A percentile compares a stretch with the other conserved stretches of the same genome.
Evolutionary conservation across 164 flowering plant species (phyloP).

Genomic region (Taxillus chinensis): DNA sequence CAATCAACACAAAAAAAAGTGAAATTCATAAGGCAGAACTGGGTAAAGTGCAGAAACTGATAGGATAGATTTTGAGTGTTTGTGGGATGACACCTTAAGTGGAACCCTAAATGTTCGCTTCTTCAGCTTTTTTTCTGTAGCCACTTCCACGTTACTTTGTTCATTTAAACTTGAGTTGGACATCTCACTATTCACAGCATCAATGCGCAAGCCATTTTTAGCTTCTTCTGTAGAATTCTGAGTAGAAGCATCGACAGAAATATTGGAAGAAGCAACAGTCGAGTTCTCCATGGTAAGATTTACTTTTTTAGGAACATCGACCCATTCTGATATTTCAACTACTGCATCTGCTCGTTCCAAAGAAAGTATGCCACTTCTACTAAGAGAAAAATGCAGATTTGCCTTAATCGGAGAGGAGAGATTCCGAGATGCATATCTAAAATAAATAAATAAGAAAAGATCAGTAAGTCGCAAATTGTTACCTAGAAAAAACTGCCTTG

Average conservation of each 20-base stretch:
- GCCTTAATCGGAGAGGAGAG: constrained; percentile 93
- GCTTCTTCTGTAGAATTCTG: constrained; percentile 37
- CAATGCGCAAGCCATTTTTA: constrained; percentile 25
- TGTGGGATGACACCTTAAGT: constrained; percentile 50
- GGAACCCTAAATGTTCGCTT: constrained; percentile 84
- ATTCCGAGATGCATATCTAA: constrained; percentile 79
- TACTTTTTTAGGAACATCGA: constrained; percentile 69
- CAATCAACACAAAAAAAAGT: constrained; percentile 1
- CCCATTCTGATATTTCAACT: constrained; percentile 92
- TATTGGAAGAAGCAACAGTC: constrained; percentile 35
- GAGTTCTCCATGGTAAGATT: constrained; percentile 67
- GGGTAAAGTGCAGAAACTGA: not conserved
- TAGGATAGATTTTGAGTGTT: not conserved
- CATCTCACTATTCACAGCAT: constrained; percentile 21
- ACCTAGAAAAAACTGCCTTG: not conserved
- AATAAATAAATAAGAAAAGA: constrained; percentile 1
- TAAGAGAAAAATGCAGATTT: constrained; percentile 80
- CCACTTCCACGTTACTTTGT: constrained; percentile 26
- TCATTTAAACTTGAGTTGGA: constrained; percentile 34
- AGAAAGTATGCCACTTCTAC: constrained; percentile 83
- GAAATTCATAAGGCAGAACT: not conserved
- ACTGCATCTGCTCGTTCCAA: constrained; percentile 91
- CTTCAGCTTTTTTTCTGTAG: constrained; percentile 77
- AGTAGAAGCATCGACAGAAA: constrained; percentile 37
- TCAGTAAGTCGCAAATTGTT: not conserved